Evolutionary conservation across 129 eudicot genomes (phyloP).

Genomic region (Rutidosis leptorrhynchoides): DNA sequence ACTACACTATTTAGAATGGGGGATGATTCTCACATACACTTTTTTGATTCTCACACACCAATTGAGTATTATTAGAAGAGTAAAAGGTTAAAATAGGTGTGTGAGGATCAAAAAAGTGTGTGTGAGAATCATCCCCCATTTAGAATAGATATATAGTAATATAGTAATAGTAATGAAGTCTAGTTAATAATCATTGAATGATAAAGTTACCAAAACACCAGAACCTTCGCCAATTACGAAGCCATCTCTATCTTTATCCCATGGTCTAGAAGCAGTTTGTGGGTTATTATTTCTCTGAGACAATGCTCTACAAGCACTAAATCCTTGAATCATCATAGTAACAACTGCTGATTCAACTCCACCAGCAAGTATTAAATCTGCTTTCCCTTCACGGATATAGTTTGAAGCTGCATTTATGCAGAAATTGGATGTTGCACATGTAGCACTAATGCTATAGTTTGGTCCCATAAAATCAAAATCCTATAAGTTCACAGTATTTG

Average conservation of each 20-base stretch:
- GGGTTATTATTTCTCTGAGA: not conserved
- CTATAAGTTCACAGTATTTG: too few relatives aligned
- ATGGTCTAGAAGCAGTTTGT: not conserved
- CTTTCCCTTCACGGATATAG: not conserved
- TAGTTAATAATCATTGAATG: too few relatives aligned
- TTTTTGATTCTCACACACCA: too few relatives aligned
- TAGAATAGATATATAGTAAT: too few relatives aligned
- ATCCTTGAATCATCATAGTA: not conserved
- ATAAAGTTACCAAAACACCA: not conserved
- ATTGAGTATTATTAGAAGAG: too few relatives aligned
- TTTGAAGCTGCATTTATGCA: not conserved
- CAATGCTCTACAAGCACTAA: not conserved
- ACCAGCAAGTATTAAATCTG: not conserved
- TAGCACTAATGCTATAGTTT: not conserved
- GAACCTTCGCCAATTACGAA: slow-evolving; percentile 5
- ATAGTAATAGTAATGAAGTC: too few relatives aligned
- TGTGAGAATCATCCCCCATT: too few relatives aligned
- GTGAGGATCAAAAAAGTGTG: too few relatives aligned
- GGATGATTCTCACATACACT: too few relatives aligned
- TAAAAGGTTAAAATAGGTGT: too few relatives aligned
- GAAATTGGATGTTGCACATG: slow-evolving; percentile 6
- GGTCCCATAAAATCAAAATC: slow-evolving; percentile 5
- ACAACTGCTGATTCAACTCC: not conserved
- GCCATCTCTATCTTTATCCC: slow-evolving; percentile 13
- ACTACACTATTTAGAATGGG: too few relatives aligned